Evolutionary conservation across 257 asterid genomes (phyloP).

Genomic region (Solanum verrucosum): DNA sequence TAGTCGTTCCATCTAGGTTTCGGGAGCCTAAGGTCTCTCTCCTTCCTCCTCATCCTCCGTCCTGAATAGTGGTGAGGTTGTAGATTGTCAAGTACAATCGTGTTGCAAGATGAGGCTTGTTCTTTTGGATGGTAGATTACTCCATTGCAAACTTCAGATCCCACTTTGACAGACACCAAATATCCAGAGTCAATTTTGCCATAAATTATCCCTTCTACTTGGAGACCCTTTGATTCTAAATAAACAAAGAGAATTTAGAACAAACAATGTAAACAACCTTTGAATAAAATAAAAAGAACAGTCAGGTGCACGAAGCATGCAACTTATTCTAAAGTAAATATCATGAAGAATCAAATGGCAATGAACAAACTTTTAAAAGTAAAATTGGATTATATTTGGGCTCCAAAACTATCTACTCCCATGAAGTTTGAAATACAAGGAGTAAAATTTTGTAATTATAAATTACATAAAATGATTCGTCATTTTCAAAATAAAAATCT

Average conservation of each 20-base stretch:
- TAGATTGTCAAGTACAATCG: too few species aligned
- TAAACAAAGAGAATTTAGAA: too few species aligned
- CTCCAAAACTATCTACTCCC: too few species aligned
- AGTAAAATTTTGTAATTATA: too few species aligned
- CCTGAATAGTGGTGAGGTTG: too few species aligned
- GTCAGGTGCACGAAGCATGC: not conserved
- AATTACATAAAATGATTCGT: too few species aligned
- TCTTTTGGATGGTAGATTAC: constrained; percentile 62
- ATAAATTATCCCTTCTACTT: constrained; percentile 54
- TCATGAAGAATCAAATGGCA: not conserved
- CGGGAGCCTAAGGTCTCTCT: too few species aligned
- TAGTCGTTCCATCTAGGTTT: too few species aligned
- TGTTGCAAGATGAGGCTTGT: not conserved
- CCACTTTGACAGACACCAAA: constrained; percentile 52
- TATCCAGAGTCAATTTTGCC: constrained; percentile 81
- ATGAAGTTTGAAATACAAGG: too few species aligned
- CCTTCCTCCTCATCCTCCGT: too few species aligned
- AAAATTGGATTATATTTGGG: not conserved
- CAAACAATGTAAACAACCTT: not conserved
- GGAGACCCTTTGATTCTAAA: constrained; percentile 22
- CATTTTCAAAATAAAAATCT: not conserved
- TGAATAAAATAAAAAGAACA: not conserved
- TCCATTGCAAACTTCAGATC: constrained; percentile 48
- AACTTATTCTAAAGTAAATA: not conserved
- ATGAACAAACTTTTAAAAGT: not conserved